A percentile compares a stretch with the other conserved stretches of the same genome.
Conservation (phyloP, 768 basidiomycete species). For the Mrakia gelida region DNA sequence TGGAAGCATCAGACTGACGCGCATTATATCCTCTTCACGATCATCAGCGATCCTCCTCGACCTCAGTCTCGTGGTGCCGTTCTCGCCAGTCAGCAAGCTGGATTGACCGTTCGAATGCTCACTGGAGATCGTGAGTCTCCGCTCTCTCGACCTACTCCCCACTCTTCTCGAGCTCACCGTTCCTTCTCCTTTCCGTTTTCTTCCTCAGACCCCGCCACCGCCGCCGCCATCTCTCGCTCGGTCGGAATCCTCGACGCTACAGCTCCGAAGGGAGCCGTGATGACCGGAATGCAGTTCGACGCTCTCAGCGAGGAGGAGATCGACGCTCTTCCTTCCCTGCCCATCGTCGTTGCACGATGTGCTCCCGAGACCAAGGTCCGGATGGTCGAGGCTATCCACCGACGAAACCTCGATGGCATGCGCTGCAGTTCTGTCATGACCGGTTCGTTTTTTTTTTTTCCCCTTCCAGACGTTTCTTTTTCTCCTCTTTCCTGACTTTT, state of each 20-base stretch:
- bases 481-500: not conserved
- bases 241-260: conserved; percentile 50
- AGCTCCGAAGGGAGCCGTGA: conserved; percentile 41
- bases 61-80: conserved; percentile 56
- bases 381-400: conserved; percentile 59
- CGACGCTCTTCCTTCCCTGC: conserved; percentile 51
- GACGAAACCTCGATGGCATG: conserved; percentile 47
- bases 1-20: not conserved
- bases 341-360: conserved; percentile 59
- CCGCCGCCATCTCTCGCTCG: conserved; percentile 53
- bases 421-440: conserved; percentile 55
- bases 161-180: too few relatives aligned
- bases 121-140: conserved; percentile 48
- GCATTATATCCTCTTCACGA: not conserved
- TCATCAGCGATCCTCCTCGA: conserved; percentile 52
- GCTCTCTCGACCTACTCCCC: too few relatives aligned
- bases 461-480: not conserved
- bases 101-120: conserved; percentile 53
- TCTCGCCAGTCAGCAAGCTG: conserved; percentile 52
- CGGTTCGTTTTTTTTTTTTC: conserved; percentile 43
- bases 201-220: conserved; percentile 49
- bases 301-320: conserved; percentile 55
- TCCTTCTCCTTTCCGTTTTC: too few relatives aligned
- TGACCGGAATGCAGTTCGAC: conserved; percentile 54
- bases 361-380: conserved; percentile 54